Evolutionary conservation across 202 grass and related monocot genomes (phyloP).

Genomic region (Carex arenaria): DNA sequence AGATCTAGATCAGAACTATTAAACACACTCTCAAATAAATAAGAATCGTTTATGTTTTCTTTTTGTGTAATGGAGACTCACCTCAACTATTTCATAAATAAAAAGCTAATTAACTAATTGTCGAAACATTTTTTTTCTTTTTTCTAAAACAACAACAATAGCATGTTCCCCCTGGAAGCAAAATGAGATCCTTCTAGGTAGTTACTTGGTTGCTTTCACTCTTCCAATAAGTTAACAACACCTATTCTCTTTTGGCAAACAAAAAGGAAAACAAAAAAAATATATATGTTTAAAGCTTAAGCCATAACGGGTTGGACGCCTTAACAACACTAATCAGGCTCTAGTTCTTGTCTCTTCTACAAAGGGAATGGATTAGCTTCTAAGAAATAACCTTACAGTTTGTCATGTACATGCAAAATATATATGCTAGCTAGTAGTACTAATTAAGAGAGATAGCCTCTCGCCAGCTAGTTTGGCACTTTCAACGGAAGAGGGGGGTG

Average conservation of each 20-base stretch:
- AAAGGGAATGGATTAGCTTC: not conserved
- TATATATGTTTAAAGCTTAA: not conserved
- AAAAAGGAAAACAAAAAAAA: not conserved
- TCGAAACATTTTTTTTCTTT: not conserved
- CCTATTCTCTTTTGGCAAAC: not conserved
- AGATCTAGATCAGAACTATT: too few species aligned
- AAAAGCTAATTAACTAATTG: not conserved
- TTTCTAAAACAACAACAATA: not conserved
- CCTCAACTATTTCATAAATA: not conserved
- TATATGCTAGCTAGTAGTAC: not conserved
- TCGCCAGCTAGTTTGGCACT: not conserved
- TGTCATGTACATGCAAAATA: not conserved
- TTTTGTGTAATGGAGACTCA: not conserved
- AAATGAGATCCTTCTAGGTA: not conserved
- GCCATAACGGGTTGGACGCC: not conserved
- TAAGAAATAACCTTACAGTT: slow-evolving; percentile 6
- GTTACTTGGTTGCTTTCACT: slow-evolving; percentile 9
- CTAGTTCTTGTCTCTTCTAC: not conserved
- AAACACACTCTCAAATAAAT: too few species aligned
- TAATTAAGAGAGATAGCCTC: not conserved
- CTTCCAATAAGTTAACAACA: not conserved
- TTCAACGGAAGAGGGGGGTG: too few species aligned
- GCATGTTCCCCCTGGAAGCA: not conserved
- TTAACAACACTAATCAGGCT: not conserved
- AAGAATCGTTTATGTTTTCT: too few species aligned